Conservation (phyloP, 352 stramenopile species). For the Phytophthora multivora region DNA sequence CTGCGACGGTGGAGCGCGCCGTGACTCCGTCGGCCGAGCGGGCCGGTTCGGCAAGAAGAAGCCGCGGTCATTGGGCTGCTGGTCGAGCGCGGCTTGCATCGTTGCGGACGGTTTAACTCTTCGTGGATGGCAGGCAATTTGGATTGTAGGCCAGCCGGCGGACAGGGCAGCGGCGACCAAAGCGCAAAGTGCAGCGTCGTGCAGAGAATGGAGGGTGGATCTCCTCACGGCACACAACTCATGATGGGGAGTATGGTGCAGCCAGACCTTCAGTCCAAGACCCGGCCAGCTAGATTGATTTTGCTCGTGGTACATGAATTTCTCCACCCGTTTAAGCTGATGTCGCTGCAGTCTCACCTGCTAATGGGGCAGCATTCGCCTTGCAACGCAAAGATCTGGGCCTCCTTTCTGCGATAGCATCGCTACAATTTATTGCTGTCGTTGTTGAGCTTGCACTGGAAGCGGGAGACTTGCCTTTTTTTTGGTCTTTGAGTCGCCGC, state of each 20-base stretch:
- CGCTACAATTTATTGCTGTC: constrained; percentile 12
- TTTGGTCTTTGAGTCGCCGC: constrained; percentile 10
- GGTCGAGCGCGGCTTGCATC: constrained; percentile 31
- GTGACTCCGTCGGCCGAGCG: constrained; percentile 15
- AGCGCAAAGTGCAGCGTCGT: constrained; percentile 20
- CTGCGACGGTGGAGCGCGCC: constrained; percentile 28
- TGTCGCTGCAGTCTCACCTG: constrained; percentile 10
- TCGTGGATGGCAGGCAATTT: constrained; percentile 34
- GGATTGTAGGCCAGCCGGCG: constrained; percentile 27
- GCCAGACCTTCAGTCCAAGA: constrained; percentile 18
- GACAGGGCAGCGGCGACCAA: constrained; percentile 30
- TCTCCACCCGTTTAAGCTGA: constrained; percentile 16
- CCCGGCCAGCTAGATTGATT: constrained; percentile 4
- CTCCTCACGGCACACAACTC: constrained; percentile 32
- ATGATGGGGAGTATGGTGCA: constrained; percentile 31
- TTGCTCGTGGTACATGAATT: not conserved
- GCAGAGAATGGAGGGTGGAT: constrained; percentile 32
- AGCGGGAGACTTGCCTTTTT: constrained; percentile 19
- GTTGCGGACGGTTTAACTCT: constrained; percentile 15
- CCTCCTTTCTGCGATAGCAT: constrained; percentile 18
- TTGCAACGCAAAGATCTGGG: not conserved
- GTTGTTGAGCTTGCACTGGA: constrained; percentile 8
- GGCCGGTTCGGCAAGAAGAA: constrained; percentile 11
- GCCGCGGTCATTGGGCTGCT: constrained; percentile 17
- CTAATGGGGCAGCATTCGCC: not conserved